These are phyloP conservation scores for Candida gorgasii DNA, from an alignment of 805 yeast genomes.

Conservation along the genomic window DNA sequence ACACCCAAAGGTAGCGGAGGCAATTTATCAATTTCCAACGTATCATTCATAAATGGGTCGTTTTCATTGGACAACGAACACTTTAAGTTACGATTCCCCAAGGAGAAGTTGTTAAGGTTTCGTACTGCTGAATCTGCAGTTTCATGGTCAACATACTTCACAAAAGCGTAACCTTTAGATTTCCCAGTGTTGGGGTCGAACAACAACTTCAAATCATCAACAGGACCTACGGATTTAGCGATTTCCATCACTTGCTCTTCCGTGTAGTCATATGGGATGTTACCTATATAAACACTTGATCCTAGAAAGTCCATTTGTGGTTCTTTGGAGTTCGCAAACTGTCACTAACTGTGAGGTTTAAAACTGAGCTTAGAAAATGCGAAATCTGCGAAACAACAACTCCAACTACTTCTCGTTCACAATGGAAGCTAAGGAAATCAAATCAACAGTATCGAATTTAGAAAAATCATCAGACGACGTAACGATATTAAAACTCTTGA, in stretches of 20 bases:
- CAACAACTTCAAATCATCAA: slow-evolving; percentile 67
- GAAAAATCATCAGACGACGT: slow-evolving; percentile 68
- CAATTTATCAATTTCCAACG: slow-evolving; percentile 24
- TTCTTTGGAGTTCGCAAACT: background rate
- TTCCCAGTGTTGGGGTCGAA: slow-evolving; percentile 89
- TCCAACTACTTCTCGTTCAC: background rate
- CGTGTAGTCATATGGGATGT: slow-evolving; percentile 89
- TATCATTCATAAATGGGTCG: slow-evolving; percentile 50
- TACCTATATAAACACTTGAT: slow-evolving; percentile 70
- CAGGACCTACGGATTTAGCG: slow-evolving; percentile 88
- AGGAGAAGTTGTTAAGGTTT: slow-evolving; percentile 70
- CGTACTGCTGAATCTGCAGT: slow-evolving; percentile 91
- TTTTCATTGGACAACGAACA: slow-evolving; percentile 50
- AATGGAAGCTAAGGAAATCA: slow-evolving; percentile 76
- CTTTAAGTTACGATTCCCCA: slow-evolving; percentile 66
- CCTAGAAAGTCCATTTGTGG: slow-evolving; percentile 7
- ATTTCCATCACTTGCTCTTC: slow-evolving; percentile 91
- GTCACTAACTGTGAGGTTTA: too few relatives aligned
- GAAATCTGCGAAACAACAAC: too few relatives aligned
- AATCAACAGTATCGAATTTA: slow-evolving; percentile 64
- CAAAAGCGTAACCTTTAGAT: slow-evolving; percentile 88
- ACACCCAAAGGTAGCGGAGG: slow-evolving; percentile 45
- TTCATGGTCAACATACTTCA: slow-evolving; percentile 78
- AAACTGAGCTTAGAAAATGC: too few relatives aligned
- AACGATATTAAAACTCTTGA: slow-evolving; percentile 65